Percentiles rank a stretch among this genome's conserved stretches.
Conservation (phyloP, 116 monocot species). For the Papilionanthe hybrid region DNA sequence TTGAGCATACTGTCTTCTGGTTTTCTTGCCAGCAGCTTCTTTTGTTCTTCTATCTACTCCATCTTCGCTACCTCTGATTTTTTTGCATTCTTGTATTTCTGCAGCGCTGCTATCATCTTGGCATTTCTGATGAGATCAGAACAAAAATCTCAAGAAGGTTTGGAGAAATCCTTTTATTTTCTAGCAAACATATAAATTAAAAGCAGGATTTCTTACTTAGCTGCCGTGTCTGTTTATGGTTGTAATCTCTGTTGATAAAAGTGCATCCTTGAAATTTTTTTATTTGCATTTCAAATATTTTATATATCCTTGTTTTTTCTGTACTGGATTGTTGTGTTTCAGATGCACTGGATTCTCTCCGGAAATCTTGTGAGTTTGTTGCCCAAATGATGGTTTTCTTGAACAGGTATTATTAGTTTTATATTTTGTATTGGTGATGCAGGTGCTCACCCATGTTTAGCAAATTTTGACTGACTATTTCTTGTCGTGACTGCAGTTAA, state of each 20-base stretch:
- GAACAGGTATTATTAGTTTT: conserved; percentile 53
- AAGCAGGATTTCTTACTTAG: not conserved
- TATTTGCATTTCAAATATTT: not conserved
- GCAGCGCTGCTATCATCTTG: conserved; percentile 82
- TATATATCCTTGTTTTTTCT: not conserved
- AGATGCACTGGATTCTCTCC: conserved; percentile 86
- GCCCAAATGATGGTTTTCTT: conserved; percentile 89
- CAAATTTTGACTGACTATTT: conserved; percentile 10
- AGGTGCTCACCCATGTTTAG: not conserved
- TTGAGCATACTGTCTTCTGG: not conserved
- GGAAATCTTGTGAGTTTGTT: conserved; percentile 49
- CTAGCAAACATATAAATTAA: not conserved
- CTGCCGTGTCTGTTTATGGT: not conserved
- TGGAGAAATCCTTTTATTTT: conserved; percentile 9
- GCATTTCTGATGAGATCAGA: conserved; percentile 95
- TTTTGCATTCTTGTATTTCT: conserved; percentile 20
- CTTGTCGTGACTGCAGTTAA: conserved; percentile 55
- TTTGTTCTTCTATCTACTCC: not conserved
- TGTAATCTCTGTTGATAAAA: not conserved
- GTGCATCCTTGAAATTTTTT: not conserved
- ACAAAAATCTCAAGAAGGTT: conserved; percentile 82
- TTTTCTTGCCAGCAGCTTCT: not conserved
- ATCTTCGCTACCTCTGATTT: not conserved
- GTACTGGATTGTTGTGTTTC: conserved; percentile 21
- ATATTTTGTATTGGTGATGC: conserved; percentile 8